Percentiles rank a stretch among this genome's conserved stretches.
Conservation (phyloP, 345 rosid genomes). For the Eucalyptus pauciflora region DNA sequence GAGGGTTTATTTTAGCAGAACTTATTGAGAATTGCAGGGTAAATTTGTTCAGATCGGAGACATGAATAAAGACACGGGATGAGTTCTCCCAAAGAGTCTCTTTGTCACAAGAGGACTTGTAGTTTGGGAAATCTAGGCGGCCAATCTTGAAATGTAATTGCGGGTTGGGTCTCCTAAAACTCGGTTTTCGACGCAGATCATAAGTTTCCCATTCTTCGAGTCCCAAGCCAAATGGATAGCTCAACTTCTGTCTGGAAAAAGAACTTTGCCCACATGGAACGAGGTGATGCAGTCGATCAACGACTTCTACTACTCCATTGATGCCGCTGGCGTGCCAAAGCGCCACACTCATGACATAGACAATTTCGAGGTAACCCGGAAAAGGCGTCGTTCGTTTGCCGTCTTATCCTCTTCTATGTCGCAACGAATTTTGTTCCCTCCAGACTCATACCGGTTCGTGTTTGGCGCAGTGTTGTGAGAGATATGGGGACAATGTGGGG, state of each 20-base stretch:
- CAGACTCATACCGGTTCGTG: neutral
- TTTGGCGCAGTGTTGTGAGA: constrained; percentile 59
- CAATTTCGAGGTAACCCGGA: constrained; percentile 35
- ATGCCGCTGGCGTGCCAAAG: constrained; percentile 58
- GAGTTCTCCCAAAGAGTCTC: neutral
- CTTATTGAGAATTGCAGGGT: neutral
- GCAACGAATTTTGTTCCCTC: neutral
- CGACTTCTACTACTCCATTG: constrained; percentile 54
- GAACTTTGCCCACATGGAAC: constrained; percentile 50
- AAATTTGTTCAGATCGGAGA: neutral
- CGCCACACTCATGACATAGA: constrained; percentile 70
- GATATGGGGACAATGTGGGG: constrained; percentile 49
- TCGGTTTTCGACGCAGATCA: constrained; percentile 27
- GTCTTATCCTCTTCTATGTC: neutral
- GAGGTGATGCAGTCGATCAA: constrained; percentile 62
- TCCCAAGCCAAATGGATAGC: constrained; percentile 92
- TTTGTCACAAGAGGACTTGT: neutral
- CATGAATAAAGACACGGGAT: neutral
- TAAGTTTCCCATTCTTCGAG: constrained; percentile 92
- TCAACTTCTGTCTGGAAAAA: constrained; percentile 68
- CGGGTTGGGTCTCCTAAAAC: neutral
- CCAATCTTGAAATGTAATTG: neutral
- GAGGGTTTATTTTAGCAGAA: neutral
- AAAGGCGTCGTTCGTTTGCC: neutral
- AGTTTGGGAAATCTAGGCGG: neutral